Conservation (phyloP, 2,329 filamentous ascomycete genomes). For the Trichothecium sympodiale region DNA sequence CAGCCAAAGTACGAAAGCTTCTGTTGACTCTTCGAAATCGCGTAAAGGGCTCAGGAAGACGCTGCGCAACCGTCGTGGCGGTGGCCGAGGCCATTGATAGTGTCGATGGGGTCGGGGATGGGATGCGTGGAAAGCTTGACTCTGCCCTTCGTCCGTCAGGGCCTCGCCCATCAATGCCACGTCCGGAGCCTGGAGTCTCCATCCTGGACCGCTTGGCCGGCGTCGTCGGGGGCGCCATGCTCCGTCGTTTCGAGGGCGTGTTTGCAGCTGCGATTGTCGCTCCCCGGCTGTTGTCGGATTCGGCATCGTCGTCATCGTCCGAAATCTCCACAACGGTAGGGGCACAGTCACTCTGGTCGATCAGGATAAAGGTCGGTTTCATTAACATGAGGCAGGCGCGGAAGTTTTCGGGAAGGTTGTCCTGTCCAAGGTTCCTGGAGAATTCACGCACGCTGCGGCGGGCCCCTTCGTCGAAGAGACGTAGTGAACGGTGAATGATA, state of each 20-base stretch:
- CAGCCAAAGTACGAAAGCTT: constrained; percentile 31
- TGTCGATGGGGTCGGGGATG: constrained; percentile 10
- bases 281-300: constrained; percentile 5
- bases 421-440: constrained; percentile 24
- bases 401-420: constrained; percentile 39
- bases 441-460: constrained; percentile 42
- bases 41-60: constrained; percentile 24
- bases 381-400: constrained; percentile 30
- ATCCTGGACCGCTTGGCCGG: constrained; percentile 4
- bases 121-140: background rate
- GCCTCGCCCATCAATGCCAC: background rate
- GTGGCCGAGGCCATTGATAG: too few species aligned
- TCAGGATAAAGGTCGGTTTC: constrained; percentile 35
- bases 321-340: constrained; percentile 21
- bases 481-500: constrained; percentile 49
- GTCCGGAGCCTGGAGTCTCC: too few species aligned
- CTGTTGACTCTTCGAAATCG: constrained; percentile 26
- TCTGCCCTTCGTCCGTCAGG: constrained; percentile 5
- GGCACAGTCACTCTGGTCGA: constrained; percentile 19
- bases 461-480: constrained; percentile 40
- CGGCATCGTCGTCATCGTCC: constrained; percentile 26
- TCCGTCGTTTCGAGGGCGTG: constrained; percentile 21
- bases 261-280: background rate
- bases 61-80: too few species aligned
- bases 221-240: constrained; percentile 10